A percentile compares a stretch with the other conserved stretches of the same genome.
Conservation (phyloP, 805 yeast species). For the Hanseniaspora valbyensis region DNA sequence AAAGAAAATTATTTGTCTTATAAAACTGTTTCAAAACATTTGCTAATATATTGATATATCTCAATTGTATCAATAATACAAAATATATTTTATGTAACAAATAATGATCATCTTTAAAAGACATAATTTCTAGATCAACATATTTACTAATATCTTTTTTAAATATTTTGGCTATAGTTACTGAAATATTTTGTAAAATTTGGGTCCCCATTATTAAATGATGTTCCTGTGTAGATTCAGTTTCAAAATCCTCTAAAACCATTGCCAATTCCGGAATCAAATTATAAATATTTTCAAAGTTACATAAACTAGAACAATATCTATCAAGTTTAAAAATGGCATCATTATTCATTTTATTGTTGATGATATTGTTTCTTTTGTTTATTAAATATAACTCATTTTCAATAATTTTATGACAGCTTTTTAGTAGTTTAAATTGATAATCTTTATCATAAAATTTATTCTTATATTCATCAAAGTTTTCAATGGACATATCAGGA, state of each 20-base stretch:
- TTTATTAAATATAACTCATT: neutral
- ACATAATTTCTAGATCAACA: neutral
- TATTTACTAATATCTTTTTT: neutral
- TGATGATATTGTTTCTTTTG: neutral
- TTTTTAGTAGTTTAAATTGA: constrained; percentile 24
- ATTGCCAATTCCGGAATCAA: constrained; percentile 3
- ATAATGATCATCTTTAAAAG: neutral
- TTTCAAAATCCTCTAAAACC: neutral
- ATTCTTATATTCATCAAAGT: constrained; percentile 17
- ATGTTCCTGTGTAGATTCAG: neutral
- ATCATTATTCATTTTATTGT: neutral
- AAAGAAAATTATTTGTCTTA: constrained; percentile 22
- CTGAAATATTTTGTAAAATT: constrained; percentile 23
- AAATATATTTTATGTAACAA: constrained; percentile 40
- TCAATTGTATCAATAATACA: constrained; percentile 20
- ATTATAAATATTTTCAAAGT: neutral
- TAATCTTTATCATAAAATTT: constrained; percentile 23
- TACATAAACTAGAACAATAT: neutral
- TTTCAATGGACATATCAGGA: constrained; percentile 15
- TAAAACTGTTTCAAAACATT: constrained; percentile 24
- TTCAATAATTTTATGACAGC: neutral
- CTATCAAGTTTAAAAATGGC: neutral
- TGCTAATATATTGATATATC: constrained; percentile 19
- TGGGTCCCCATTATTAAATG: constrained; percentile 19
- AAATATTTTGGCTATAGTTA: constrained; percentile 20